Percentiles rank a stretch among this genome's conserved stretches.
phyloP scores from a whole-genome alignment of 2,329 filamentous ascomycete species.

The Epichloe glyceriae region DNA sequence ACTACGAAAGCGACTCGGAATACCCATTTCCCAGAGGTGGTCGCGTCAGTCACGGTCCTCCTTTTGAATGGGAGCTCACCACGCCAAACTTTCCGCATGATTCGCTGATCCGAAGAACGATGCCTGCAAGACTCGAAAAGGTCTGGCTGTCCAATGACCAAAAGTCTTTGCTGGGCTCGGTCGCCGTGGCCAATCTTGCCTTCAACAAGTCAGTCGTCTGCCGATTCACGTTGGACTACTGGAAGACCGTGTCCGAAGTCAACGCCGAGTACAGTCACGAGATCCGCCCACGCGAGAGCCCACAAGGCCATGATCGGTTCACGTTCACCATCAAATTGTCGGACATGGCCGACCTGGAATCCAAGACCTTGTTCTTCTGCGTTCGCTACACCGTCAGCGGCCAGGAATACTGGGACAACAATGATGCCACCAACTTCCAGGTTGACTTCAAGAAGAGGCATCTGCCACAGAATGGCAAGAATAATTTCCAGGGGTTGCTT shows the following conservation, averaged over 20 bases:
- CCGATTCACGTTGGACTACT: constrained; percentile 92
- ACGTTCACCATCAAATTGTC: constrained; percentile 88
- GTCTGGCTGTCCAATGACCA: constrained; percentile 82
- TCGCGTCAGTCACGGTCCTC: constrained; percentile 28
- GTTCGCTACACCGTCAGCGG: constrained; percentile 76
- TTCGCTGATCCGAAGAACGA: constrained; percentile 39
- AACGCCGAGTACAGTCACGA: constrained; percentile 77
- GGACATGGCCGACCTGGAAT: constrained; percentile 81
- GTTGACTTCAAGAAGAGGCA: constrained; percentile 80
- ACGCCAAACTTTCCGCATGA: constrained; percentile 66
- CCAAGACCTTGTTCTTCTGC: constrained; percentile 87
- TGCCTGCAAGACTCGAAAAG: constrained; percentile 69
- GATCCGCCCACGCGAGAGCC: constrained; percentile 51
- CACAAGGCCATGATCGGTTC: constrained; percentile 71
- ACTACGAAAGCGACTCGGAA: constrained; percentile 74
- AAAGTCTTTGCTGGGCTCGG: constrained; percentile 69
- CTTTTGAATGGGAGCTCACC: constrained; percentile 78
- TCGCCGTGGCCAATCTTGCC: constrained; percentile 76
- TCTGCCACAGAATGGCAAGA: constrained; percentile 47
- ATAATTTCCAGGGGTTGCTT: constrained; percentile 35
- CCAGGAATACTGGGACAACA: constrained; percentile 93
- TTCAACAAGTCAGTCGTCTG: constrained; percentile 86
- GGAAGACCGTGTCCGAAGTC: constrained; percentile 96
- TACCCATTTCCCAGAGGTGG: constrained; percentile 60
- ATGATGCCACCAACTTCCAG: constrained; percentile 75